Evolutionary conservation across 2,329 filamentous ascomycete genomes (phyloP), one percentile per base, ranked within the genome.

Genomic region (Epicoccum sorghinum): DNA sequence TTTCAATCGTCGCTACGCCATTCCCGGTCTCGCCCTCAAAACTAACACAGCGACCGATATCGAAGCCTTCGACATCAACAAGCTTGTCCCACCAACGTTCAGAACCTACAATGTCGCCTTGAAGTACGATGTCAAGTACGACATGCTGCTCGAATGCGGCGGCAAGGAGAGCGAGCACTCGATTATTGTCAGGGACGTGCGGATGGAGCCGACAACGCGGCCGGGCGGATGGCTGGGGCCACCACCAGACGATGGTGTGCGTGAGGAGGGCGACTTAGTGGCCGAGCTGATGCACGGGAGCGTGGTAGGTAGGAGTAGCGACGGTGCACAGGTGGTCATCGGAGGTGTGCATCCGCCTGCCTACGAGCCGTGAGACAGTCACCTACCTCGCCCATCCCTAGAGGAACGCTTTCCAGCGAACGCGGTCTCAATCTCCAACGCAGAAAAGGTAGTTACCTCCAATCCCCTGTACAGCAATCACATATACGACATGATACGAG

Each of bases 121-220:
- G 13, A 37, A 32, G 4, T 66, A 68, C 33, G 57, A 59, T 32
- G 45, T 68, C 32, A 54, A 45, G 23, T 61, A 62, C 10, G 55
- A 59, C n/a, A 18, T 66, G 8, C 43, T 64, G 30, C 39, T 68
- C 4, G 61, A 59, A 10, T 63, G 64, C 24, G 62, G 43, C 4
- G 62, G 61, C 7, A 64, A 59, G 39, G 55, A 61, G 49, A 63
- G 56, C 18, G 61, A 65, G 42, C 53, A 64, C 35, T 59, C 62
- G 18, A 45, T 59, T 4, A 38, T 57, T 29, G 53, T 59, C 30
- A 48, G 55, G 13, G 39, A 58, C 44, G 54, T 67, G 2, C 24
- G 25, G 8, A 52, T 67, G 6, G 47, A 63, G 33, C 61, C 61
- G 0, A 65, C 61, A 61, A 61, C 57, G 7, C 42, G 63, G 7